Evolutionary conservation across 2,329 filamentous ascomycete species (phyloP), one percentile per base, ranked within the genome.

Genomic region (Sarocladiaceae sp.): DNA sequence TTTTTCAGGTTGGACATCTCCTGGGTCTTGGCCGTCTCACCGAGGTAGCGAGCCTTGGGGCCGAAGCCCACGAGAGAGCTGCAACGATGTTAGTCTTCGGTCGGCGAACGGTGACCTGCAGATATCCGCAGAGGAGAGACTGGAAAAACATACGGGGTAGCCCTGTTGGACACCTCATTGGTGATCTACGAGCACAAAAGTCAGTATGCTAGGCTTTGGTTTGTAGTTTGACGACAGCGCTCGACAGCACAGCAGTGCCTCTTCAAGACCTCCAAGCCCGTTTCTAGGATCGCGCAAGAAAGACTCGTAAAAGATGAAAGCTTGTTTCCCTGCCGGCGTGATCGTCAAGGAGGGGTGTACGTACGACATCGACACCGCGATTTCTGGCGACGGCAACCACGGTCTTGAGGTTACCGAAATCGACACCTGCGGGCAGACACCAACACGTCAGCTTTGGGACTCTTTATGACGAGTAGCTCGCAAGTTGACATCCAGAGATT

Each of bases 1-100:
- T 98, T 98, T 77, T 97, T 98, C 61, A 97, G 82, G 77, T 98
- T 98, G 62, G 91, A 95, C 64, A 95, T 94, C 72, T 98, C 93
- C 73, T 96, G 91, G 55, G 91, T 97, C 81, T 97, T 97, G 56
- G 93, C 93, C 47, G 87, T 70, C 74, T 98, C 93, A 55, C 93
- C 93, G 53, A 98, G 79, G 66, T 94, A 95, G 73, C 93, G 86
- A 67, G 80, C 83, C 73, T 95, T 95, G 64, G 88, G 85, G 48
- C 89, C 88, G 68, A 98, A 98, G 60, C 88, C 90, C 59, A 98
- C 93, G 54, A 98, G 76, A 51, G 93, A 89, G 50, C 90, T 94
- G 59, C 6, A 23, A 4, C 6, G 9, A 3, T 21, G 44, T 46
- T 29, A 46, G 37, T 33, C 16, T 18, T 6, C 15, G 6, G 9